phyloP scores from a whole-genome alignment of 208 protist species.

The Acanthamoeba castellanii region DNA sequence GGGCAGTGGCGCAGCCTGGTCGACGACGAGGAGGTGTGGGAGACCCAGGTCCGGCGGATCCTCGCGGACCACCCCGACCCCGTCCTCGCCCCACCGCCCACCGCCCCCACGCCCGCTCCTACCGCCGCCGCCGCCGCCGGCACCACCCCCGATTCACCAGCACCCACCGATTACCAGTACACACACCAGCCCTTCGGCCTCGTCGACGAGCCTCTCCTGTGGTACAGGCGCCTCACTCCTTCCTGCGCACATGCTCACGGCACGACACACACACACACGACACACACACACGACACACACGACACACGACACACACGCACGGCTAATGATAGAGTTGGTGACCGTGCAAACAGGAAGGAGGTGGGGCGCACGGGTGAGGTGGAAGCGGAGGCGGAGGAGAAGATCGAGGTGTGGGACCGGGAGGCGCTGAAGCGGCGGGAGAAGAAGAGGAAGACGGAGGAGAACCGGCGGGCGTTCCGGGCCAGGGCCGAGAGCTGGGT shows the following conservation, averaged over 20 bases:
- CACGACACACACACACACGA: no score
- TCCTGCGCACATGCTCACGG: no score
- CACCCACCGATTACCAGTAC: no score
- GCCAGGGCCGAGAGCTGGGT: not conserved
- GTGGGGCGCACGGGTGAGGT: no score
- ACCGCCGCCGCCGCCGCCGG: not conserved
- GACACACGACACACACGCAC: not conserved
- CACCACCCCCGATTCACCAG: not conserved
- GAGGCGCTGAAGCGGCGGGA: not conserved
- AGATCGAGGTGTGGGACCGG: not conserved
- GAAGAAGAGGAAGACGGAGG: not conserved
- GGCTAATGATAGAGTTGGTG: not conserved
- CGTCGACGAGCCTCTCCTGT: no score
- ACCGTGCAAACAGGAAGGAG: not conserved
- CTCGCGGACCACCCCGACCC: not conserved
- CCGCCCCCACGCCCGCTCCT: not conserved
- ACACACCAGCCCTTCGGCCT: no score
- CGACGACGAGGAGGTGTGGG: slow-evolving; percentile 28
- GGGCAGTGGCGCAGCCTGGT: not conserved
- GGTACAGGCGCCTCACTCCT: no score
- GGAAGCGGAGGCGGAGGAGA: no score
- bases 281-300: no score
- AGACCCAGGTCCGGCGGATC: not conserved
- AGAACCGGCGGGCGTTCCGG: not conserved
- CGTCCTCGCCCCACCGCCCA: not conserved